A percentile compares a stretch with the other conserved stretches of the same genome.
Evolutionary conservation across 768 basidiomycete species (phyloP).

Genomic region (Lentinula detonsa): DNA sequence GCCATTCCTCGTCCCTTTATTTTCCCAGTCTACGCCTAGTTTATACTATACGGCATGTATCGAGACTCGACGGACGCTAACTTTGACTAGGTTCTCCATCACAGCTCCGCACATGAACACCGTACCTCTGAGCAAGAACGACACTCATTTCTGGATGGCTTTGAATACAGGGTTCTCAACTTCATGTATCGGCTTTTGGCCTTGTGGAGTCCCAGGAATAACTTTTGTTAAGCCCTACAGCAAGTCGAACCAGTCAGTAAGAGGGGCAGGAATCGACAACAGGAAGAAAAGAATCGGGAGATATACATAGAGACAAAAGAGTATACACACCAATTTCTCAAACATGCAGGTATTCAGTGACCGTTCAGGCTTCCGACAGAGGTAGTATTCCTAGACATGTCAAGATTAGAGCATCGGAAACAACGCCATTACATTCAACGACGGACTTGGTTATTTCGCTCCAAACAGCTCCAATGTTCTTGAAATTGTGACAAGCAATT

Average conservation of each 20-base stretch:
- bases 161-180: conserved; percentile 80
- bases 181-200: conserved; percentile 83
- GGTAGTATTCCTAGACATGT: conserved; percentile 67
- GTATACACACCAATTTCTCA: conserved; percentile 78
- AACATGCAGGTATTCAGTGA: conserved; percentile 92
- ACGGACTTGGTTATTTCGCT: conserved; percentile 88
- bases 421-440: background rate
- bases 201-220: conserved; percentile 84
- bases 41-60: background rate
- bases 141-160: conserved; percentile 70
- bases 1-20: background rate
- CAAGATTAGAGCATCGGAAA: background rate
- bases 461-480: conserved; percentile 91
- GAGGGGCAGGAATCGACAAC: conserved; percentile 47
- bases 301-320: background rate
- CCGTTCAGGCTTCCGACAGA: conserved; percentile 85
- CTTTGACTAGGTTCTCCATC: too few species aligned
- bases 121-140: background rate
- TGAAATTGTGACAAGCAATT: conserved; percentile 86
- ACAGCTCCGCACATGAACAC: background rate
- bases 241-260: background rate
- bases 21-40: too few species aligned
- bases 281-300: background rate
- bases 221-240: conserved; percentile 81
- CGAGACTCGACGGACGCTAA: background rate